Conservation (phyloP, 495 filamentous ascomycete species). For the Ramalina intermedia region DNA sequence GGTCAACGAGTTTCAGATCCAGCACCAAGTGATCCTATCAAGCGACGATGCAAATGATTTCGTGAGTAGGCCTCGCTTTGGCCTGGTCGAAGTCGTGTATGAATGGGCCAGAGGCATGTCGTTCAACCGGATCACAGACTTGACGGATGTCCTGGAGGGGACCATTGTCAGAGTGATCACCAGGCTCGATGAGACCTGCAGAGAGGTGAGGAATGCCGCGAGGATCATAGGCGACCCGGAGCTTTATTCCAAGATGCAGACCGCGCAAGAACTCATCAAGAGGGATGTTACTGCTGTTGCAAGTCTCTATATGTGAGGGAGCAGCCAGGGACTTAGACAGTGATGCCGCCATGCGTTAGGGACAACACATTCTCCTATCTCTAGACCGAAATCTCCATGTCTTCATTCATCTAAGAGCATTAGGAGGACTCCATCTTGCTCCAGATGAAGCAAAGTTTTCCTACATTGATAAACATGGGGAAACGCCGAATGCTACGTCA, state of each 20-base stretch:
- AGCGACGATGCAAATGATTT: slow-evolving; percentile 88
- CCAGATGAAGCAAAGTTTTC: no score
- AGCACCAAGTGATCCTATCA: slow-evolving; percentile 80
- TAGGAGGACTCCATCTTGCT: no score
- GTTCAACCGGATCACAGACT: slow-evolving; percentile 92
- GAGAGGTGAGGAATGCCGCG: slow-evolving; percentile 94
- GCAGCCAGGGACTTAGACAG: no score
- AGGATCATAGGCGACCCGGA: slow-evolving; percentile 91
- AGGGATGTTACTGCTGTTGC: slow-evolving; percentile 86
- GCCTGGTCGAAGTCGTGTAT: slow-evolving; percentile 92
- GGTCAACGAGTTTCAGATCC: slow-evolving; percentile 73
- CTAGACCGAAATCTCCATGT: no score
- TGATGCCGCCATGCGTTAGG: no score
- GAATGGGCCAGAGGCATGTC: slow-evolving; percentile 97
- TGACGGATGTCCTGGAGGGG: slow-evolving; percentile 93
- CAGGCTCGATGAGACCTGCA: slow-evolving; percentile 84
- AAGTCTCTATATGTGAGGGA: slow-evolving; percentile 57
- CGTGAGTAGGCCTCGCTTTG: slow-evolving; percentile 71
- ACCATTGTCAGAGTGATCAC: slow-evolving; percentile 92
- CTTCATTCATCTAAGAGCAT: no score
- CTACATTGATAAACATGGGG: no score
- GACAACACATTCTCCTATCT: no score
- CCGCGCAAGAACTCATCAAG: slow-evolving; percentile 92
- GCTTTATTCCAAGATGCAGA: slow-evolving; percentile 89
- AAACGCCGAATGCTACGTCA: no score